Conservation (phyloP, 768 basidiomycete genomes). For the Tulasnella sp. region DNA sequence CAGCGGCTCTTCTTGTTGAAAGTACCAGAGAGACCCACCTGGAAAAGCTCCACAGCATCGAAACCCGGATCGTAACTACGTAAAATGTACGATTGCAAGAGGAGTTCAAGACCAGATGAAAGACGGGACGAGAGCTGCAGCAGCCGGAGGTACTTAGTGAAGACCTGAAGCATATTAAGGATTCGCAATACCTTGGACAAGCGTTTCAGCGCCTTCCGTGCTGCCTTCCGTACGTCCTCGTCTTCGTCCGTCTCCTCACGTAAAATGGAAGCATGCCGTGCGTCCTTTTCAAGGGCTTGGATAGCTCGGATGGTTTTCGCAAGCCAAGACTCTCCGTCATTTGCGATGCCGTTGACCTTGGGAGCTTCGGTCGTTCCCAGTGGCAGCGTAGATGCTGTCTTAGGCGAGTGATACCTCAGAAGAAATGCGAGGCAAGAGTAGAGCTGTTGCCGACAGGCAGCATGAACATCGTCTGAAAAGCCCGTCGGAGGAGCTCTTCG, state of each 20-base stretch:
- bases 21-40: background rate
- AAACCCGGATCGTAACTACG: constrained; percentile 71
- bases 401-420: background rate
- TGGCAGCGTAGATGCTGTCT: background rate
- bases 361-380: background rate
- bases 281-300: constrained; percentile 59
- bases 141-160: background rate
- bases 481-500: constrained; percentile 64
- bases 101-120: constrained; percentile 48
- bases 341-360: background rate
- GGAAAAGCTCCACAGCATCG: constrained; percentile 47
- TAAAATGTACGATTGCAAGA: constrained; percentile 70
- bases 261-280: constrained; percentile 60
- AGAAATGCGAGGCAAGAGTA: constrained; percentile 76
- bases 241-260: constrained; percentile 52
- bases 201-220: constrained; percentile 43
- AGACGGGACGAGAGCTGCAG: background rate
- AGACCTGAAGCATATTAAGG: background rate
- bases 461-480: constrained; percentile 72
- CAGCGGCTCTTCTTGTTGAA: background rate
- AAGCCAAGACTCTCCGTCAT: constrained; percentile 79
- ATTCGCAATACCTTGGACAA: constrained; percentile 41
- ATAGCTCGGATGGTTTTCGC: constrained; percentile 57
- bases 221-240: constrained; percentile 51
- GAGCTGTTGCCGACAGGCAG: constrained; percentile 68